phyloP scores from a whole-genome alignment of 148 eudicot species.

The Cornus florida region DNA sequence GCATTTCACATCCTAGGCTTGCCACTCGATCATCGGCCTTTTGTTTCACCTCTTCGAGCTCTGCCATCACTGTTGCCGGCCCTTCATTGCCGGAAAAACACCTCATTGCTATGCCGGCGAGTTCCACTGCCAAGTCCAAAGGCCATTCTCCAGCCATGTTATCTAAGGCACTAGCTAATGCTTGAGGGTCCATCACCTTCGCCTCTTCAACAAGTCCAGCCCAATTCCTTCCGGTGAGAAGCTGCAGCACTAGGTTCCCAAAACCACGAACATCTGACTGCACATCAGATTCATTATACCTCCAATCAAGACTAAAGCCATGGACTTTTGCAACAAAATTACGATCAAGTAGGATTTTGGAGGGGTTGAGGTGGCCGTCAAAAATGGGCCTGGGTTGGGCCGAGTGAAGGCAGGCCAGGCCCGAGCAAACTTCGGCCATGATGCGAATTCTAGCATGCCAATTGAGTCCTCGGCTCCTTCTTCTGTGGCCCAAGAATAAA shows the following conservation, averaged over 20 bases:
- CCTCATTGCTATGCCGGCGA: constrained; percentile 43
- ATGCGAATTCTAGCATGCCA: constrained; percentile 65
- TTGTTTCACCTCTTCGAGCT: constrained; percentile 41
- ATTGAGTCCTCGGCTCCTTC: constrained; percentile 37
- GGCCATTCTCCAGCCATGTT: constrained; percentile 65
- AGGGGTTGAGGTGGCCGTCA: constrained; percentile 55
- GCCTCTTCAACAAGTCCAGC: constrained; percentile 29
- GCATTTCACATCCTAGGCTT: constrained; percentile 21
- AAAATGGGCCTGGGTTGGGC: constrained; percentile 50
- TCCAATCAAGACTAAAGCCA: constrained; percentile 28
- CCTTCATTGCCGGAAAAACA: constrained; percentile 41
- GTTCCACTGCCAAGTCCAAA: constrained; percentile 47
- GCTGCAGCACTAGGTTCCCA: constrained; percentile 66
- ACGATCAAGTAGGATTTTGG: constrained; percentile 59
- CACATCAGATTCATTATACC: constrained; percentile 18
- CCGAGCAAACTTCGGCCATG: constrained; percentile 58
- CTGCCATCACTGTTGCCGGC: constrained; percentile 33
- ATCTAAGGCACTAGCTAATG: constrained; percentile 36
- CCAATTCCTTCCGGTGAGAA: constrained; percentile 63
- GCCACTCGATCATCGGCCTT: constrained; percentile 45
- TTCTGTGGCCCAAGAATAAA: constrained; percentile 38
- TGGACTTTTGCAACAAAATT: constrained; percentile 51
- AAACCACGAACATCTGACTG: constrained; percentile 44
- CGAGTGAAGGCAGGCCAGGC: constrained; percentile 57
- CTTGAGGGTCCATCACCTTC: constrained; percentile 18